Evolutionary conservation across 371 early-diverging fungal genomes (phyloP), one percentile per base, ranked within the genome.

Genomic region (Lichtheimia ramosa): DNA sequence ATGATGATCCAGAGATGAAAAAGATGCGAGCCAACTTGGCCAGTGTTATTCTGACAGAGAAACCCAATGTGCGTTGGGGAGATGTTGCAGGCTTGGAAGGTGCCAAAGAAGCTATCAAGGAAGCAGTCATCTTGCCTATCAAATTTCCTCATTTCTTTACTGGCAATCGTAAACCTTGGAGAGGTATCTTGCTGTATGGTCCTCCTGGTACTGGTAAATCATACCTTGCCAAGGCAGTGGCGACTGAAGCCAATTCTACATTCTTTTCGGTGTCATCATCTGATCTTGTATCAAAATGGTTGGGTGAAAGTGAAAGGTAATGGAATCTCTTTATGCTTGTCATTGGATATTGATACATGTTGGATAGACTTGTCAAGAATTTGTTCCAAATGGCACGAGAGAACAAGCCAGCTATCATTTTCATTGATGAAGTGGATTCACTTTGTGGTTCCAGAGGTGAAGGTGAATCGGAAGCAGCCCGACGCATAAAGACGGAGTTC

Each of bases 151-250:
- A 97, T 56, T 77, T 98, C 50, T 99, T 98, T 61, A 94, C 94
- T 24, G 85, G 92, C 59, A 86, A 96, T 73, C 89, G 99, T 67
- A 89, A 90, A 56, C 99, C 99, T 40, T 99, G 99, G 93, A 81
- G 90, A 59, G 99, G 99, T 18, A 98, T 99, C 59, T 77, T 99
- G 51, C 73, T 99, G 24, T 99, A 98, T 74, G 99, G 99, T 3
- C 98, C 98, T 27, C 99, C 99, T 18, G 98, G 99, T 68, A 97
- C 99, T 0, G 97, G 99, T 64, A 98, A 99, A 82, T 93, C 98
- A 13, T 95, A 92, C 65, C 83, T 99, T 58, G 98, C 99, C 23
- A 97, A 96, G 72, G 98, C 97, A 0, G 95, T 98, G 12, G 98
- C 99, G 1, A 96, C 96, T 2, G 97, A 98, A 68, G 94, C 97